A percentile compares a stretch with the other conserved stretches of the same genome.
Conservation (phyloP, 176 grass and related monocot species). For the Musa itinerans region DNA sequence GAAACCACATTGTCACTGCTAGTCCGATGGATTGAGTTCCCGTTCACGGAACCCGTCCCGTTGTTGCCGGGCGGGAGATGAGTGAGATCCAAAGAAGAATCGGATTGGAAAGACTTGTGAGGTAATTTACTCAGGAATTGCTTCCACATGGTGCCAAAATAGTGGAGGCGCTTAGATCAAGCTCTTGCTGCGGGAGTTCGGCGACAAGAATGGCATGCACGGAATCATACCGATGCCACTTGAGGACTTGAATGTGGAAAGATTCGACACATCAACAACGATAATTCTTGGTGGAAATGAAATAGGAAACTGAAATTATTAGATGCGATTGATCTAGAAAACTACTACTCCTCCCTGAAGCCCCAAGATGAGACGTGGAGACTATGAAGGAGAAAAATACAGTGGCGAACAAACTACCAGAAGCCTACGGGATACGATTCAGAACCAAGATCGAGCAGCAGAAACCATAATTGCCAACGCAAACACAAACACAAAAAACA, state of each 20-base stretch:
- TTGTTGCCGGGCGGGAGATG: not conserved
- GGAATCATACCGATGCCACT: not conserved
- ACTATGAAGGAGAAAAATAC: too few relatives aligned
- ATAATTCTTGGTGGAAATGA: too few relatives aligned
- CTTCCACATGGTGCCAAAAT: constrained; percentile 61
- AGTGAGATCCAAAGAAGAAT: constrained; percentile 31
- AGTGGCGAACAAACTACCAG: not conserved
- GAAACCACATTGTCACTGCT: constrained; percentile 1
- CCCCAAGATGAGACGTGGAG: too few relatives aligned
- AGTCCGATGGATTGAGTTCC: constrained; percentile 22
- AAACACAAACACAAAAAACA: not conserved
- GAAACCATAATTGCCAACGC: not conserved
- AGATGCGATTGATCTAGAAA: not conserved
- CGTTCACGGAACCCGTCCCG: constrained; percentile 6
- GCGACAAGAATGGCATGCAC: constrained; percentile 5
- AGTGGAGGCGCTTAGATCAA: not conserved
- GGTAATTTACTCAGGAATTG: constrained; percentile 84
- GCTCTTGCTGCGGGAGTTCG: not conserved
- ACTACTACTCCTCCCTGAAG: too few relatives aligned
- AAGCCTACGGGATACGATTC: not conserved
- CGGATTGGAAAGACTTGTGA: constrained; percentile 52
- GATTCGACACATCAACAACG: too few relatives aligned
- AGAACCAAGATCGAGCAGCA: not conserved
- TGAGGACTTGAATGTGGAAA: not conserved
- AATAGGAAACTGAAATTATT: not conserved